phyloP scores from a whole-genome alignment of 2,329 filamentous ascomycete species.

The Cladosporium colombiae region DNA sequence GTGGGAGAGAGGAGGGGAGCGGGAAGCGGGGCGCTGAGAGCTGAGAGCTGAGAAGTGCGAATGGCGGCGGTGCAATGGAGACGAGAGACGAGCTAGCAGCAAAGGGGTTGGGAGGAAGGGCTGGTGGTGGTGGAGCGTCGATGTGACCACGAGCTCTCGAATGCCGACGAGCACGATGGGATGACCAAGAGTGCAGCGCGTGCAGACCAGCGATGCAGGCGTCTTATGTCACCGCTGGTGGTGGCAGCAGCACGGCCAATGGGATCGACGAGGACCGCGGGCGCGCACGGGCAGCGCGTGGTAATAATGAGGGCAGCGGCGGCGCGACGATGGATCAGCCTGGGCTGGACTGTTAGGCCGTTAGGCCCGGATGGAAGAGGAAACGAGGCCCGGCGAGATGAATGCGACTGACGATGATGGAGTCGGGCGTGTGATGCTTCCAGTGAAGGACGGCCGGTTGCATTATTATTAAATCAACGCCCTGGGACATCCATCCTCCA shows the following conservation, averaged over 20 bases:
- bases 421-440: background rate
- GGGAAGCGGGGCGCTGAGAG: slow-evolving; percentile 1
- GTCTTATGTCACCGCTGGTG: slow-evolving; percentile 11
- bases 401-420: too few species aligned
- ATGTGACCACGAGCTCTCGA: background rate
- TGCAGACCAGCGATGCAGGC: slow-evolving; percentile 3
- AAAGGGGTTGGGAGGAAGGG: background rate
- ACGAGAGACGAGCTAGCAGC: too few species aligned
- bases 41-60: too few species aligned
- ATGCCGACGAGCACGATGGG: background rate
- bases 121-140: background rate
- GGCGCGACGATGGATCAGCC: background rate
- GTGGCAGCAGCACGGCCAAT: background rate
- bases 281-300: background rate
- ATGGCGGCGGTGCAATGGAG: too few species aligned
- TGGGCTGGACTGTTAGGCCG: too few species aligned
- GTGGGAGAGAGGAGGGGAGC: slow-evolving; percentile 14
- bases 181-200: slow-evolving; percentile 6
- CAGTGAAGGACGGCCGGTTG: background rate
- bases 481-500: background rate
- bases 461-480: background rate
- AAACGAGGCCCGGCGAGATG: background rate
- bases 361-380: background rate
- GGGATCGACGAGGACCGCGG: background rate
- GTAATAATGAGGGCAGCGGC: background rate